Evolutionary conservation across 495 filamentous ascomycete genomes (phyloP), one percentile per base, ranked within the genome.

Genomic region (Aspergillus sclerotiicarbonarius): DNA sequence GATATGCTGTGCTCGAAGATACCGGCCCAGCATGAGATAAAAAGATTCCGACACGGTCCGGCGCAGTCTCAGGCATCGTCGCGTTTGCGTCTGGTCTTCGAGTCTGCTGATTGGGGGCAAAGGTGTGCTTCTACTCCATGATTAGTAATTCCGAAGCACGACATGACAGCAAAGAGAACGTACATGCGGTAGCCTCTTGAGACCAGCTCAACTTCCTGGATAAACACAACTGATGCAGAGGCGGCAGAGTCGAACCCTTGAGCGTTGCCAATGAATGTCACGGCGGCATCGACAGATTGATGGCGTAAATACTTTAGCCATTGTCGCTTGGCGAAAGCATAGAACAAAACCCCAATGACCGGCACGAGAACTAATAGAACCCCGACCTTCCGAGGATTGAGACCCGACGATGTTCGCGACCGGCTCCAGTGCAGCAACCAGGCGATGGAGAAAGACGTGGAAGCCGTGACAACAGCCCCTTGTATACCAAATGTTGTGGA

Each of bases 191-290:
- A 98, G 50, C 94, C 94, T 62, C 93, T 84, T 39, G 93, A 93
- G 12, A 98, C 93, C 50, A 98, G 79, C 72, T 98, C 94, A 18
- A 98, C 93, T 70, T 98, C 94, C 74, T 98, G 93, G 58, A 98
- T 89, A 51, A 97, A 83, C 32, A 87, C 87, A 32, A 98, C 78
- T 2, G 91, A 88, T 25, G 91, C 86, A 52, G 87, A 87, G 33
- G 84, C 87, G 31, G 89, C 87, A 31, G 87, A 83, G 70, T 98
- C 92, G 59, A 95, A 91, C 20, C 88, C 85, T 61, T 94, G 92
- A 39, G 91, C 84, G 60, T 83, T 85, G 25, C 83, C 76, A 55
- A 95, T 86, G 57, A 98, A 88, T 0, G 71, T 66, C 8, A 84
- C 82, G n/a, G 89, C 89, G 57, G 86, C 86, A 29, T 86, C 80